Percentiles rank a stretch among this genome's conserved stretches.
Evolutionary conservation across 306 rosid genomes (phyloP).

Genomic region (Rubus parviflorus): DNA sequence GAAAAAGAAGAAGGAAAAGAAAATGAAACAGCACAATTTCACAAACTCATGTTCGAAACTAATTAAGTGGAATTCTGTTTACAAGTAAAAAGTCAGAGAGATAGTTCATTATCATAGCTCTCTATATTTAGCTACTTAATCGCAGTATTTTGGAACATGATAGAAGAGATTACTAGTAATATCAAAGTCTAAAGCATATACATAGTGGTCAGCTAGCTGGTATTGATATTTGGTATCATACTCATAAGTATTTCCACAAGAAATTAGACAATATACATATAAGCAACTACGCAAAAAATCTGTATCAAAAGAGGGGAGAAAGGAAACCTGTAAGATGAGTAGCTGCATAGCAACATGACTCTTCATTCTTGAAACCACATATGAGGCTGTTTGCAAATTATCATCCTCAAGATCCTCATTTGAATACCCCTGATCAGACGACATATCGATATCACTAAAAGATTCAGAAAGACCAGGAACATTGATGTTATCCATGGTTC

Average conservation of each 20-base stretch:
- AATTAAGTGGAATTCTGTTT: neutral
- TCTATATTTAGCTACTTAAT: neutral
- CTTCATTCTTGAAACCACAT: constrained; percentile 78
- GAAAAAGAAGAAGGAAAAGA: constrained; percentile 20
- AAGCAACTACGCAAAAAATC: neutral
- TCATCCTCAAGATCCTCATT: constrained; percentile 81
- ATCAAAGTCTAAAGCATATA: neutral
- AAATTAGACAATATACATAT: neutral
- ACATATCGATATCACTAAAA: constrained; percentile 48
- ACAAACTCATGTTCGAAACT: constrained; percentile 26
- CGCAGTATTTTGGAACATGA: neutral
- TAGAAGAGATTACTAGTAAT: neutral
- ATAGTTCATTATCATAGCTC: neutral
- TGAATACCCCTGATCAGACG: constrained; percentile 65
- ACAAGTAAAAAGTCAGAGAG: neutral
- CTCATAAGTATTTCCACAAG: neutral
- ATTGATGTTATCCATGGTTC: constrained; percentile 61
- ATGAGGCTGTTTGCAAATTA: constrained; percentile 77
- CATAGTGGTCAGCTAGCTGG: neutral
- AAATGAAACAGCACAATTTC: neutral
- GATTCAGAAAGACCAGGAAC: constrained; percentile 52
- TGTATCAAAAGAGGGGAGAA: constrained; percentile 25
- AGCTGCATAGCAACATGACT: constrained; percentile 89
- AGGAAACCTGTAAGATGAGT: constrained; percentile 78
- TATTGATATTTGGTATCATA: neutral